Evolutionary conservation across 768 basidiomycete genomes (phyloP).

Genomic region (Pulveroboletus ravenelii): DNA sequence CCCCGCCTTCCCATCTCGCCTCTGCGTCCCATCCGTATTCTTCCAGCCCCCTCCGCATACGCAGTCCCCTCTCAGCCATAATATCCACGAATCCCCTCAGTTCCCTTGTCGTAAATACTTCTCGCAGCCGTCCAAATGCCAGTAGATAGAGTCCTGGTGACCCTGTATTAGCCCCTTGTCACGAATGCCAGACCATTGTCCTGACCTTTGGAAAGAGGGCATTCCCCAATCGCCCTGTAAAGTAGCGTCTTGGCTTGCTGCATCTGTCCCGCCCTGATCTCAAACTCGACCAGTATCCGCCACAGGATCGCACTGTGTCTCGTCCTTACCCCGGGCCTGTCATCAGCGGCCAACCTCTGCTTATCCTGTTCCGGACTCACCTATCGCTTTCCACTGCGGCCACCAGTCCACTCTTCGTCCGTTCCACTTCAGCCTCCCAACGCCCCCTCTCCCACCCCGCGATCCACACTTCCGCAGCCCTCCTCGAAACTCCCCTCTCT

Average conservation of each 20-base stretch:
- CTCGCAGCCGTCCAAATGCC: slow-evolving; percentile 68
- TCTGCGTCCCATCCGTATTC: slow-evolving; percentile 27
- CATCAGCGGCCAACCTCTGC: slow-evolving; percentile 2
- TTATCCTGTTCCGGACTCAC: slow-evolving; percentile 34
- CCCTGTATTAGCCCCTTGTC: slow-evolving; percentile 10
- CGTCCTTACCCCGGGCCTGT: slow-evolving; percentile 41
- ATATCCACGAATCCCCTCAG: slow-evolving; percentile 59
- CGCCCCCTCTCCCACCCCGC: slow-evolving; percentile 72
- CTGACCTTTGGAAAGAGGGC: slow-evolving; percentile 69
- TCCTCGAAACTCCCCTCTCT: slow-evolving; percentile 54
- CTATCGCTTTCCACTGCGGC: slow-evolving; percentile 63
- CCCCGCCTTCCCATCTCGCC: slow-evolving; percentile 10
- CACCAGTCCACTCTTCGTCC: slow-evolving; percentile 59
- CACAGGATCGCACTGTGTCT: slow-evolving; percentile 62
- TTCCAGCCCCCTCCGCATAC: slow-evolving; percentile 59
- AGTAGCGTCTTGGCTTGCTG: slow-evolving; percentile 65
- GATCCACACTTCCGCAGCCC: slow-evolving; percentile 71
- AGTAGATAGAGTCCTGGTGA: slow-evolving; percentile 65
- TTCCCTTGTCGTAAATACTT: slow-evolving; percentile 56
- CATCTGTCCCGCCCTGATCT: slow-evolving; percentile 58
- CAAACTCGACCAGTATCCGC: slow-evolving; percentile 73
- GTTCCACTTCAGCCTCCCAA: slow-evolving; percentile 68
- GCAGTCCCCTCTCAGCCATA: slow-evolving; percentile 73
- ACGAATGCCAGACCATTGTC: not conserved
- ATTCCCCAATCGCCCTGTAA: slow-evolving; percentile 71